Conservation (phyloP, 805 yeast genomes). For the Tetrapisispora namnaoensis region DNA sequence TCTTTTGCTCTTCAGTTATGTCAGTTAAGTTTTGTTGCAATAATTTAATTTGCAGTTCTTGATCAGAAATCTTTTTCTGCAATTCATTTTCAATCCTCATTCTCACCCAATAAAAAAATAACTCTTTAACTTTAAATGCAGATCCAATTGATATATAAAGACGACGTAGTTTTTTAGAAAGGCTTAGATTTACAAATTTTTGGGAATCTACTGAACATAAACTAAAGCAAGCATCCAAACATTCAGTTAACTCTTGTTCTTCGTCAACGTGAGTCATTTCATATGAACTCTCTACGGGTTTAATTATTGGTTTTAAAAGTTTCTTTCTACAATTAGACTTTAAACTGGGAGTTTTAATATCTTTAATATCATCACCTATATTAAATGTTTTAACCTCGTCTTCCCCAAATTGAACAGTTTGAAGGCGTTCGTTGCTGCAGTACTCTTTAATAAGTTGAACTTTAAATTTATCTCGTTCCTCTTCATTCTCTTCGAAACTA, state of each 20-base stretch:
- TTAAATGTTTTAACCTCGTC: not conserved
- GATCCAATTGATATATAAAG: constrained; percentile 1
- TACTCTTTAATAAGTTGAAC: not conserved
- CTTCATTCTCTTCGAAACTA: not conserved
- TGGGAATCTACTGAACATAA: constrained; percentile 1
- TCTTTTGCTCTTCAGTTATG: not conserved
- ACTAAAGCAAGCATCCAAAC: not conserved
- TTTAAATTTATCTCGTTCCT: not conserved
- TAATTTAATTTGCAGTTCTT: not conserved
- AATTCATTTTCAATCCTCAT: not conserved
- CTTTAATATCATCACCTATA: not conserved
- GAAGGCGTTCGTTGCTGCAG: not conserved
- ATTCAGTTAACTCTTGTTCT: not conserved
- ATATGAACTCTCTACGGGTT: not conserved
- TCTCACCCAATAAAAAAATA: constrained; percentile 1
- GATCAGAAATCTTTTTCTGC: not conserved
- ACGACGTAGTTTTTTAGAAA: not conserved
- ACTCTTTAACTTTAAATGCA: constrained; percentile 1
- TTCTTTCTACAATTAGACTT: too few relatives aligned
- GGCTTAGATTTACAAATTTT: not conserved
- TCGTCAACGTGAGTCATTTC: not conserved
- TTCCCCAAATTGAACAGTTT: not conserved
- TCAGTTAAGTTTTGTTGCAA: not conserved
- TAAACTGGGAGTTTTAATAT: not conserved
- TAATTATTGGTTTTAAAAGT: not conserved